Base-by-base conservation (phyloP, 2,329 filamentous ascomycete species). In the Dothideomycetes sp. region DNA sequence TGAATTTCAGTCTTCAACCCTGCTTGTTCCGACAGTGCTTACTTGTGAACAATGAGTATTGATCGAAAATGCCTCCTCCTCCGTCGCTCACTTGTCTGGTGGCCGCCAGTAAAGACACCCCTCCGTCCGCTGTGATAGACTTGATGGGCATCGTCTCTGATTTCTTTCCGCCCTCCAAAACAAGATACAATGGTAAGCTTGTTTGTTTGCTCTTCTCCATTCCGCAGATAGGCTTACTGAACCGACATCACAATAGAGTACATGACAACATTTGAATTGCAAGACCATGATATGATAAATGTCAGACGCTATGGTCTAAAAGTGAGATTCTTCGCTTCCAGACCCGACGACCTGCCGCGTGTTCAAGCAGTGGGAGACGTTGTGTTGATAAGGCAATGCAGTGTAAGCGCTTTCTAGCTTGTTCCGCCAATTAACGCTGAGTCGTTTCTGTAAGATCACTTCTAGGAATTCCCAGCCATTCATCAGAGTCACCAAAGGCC, bases 121-220 rank as follows among this genome's bases (percentile, higher is more conserved):
- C 18, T 2, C 5, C 4, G 8, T 18, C 20, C 9, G 5, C 4
- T 5, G 4, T n/a, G 5, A 64, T 79, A 47, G 80, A 67, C 59
- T 62, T 91, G 28, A 71, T 86, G 36, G 87, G 85, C 1, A 60
- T 89, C 4, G 73, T 89, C 3, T 74, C 76, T 37, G 83, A 89
- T 50, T 70, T 36, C 3, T 10, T 69, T 34, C 69, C 75, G 43
- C 59, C 68, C 1, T 73, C 76, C 1, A 66, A 64, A 77, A 77
- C 1, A 63, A 46, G 40, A 70, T n/a, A n/a, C n/a, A n/a, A n/a
- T n/a, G n/a, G n/a, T n/a, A n/a, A n/a, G n/a, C n/a, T n/a, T n/a
- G n/a, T 48, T 58, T 31, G 19, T 32, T 24, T n/a, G 16, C n/a
- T 29, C 27, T 13, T 12, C 5, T 12, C 15, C 8, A 29, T 29